Percentiles rank a stretch among this genome's conserved stretches.
Conservation (phyloP, 2,329 filamentous ascomycete genomes). For the Diaporthe eres region DNA sequence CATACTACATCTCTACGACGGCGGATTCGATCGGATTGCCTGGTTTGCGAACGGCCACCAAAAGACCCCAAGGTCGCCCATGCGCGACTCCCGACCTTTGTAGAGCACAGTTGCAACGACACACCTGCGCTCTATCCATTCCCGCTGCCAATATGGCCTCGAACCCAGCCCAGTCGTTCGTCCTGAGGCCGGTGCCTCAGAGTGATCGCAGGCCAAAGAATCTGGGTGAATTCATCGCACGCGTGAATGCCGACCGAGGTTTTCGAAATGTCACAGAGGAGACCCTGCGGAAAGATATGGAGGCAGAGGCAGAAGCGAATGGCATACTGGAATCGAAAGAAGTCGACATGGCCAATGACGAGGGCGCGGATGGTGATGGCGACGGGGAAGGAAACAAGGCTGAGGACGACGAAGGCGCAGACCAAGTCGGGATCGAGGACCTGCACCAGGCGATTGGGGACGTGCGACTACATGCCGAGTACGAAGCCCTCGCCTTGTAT, state of each 20-base stretch:
- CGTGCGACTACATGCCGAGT: conserved; percentile 72
- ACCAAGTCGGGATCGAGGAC: conserved; percentile 59
- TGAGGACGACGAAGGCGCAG: conserved; percentile 58
- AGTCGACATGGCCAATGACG: conserved; percentile 59
- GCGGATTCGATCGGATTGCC: too few species aligned
- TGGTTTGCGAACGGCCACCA: not conserved
- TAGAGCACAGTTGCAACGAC: not conserved
- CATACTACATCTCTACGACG: not conserved
- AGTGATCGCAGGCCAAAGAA: conserved; percentile 70
- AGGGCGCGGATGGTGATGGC: conserved; percentile 60
- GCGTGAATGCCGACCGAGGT: conserved; percentile 84
- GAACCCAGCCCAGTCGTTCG: conserved; percentile 57
- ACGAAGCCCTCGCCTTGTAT: conserved; percentile 44
- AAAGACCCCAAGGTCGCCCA: not conserved
- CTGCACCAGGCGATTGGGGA: conserved; percentile 68
- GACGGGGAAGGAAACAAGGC: conserved; percentile 57
- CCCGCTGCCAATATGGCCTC: conserved; percentile 42
- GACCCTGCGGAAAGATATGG: conserved; percentile 78
- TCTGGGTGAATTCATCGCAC: conserved; percentile 82
- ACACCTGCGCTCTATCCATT: not conserved
- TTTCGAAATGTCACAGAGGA: conserved; percentile 86
- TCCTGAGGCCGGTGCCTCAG: conserved; percentile 75
- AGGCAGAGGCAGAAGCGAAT: conserved; percentile 58
- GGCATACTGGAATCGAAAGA: conserved; percentile 57
- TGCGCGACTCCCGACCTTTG: not conserved